Conservation (phyloP, 1,139 yeast species). For the Protomyces gravidus region DNA sequence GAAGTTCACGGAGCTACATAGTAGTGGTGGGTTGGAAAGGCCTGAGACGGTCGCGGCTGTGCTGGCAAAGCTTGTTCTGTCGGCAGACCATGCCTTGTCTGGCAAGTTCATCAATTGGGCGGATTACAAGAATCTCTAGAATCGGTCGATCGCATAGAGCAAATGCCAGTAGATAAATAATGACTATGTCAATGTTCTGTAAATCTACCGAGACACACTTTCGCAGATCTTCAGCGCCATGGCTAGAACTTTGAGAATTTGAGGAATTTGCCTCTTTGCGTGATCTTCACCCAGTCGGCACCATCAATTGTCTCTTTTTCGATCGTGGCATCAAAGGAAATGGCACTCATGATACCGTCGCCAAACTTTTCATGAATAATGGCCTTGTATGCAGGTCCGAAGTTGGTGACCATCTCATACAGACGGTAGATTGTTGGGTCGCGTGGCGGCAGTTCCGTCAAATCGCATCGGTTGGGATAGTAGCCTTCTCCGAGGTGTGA, state of each 20-base stretch:
- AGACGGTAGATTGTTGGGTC: conserved; percentile 35
- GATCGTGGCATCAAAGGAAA: conserved; percentile 34
- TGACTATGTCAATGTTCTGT: too few relatives aligned
- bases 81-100: conserved; percentile 16
- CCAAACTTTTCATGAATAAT: conserved; percentile 35
- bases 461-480: conserved; percentile 20
- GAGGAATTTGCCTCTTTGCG: conserved; percentile 34
- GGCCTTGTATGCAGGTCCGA: conserved; percentile 35
- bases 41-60: conserved; percentile 22
- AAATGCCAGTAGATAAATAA: too few relatives aligned
- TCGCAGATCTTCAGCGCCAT: too few relatives aligned
- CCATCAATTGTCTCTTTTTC: conserved; percentile 34
- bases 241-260: conserved; percentile 34
- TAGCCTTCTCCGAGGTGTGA: conserved; percentile 26
- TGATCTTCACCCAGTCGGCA: conserved; percentile 35
- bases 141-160: too few relatives aligned
- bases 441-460: conserved; percentile 25
- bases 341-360: conserved; percentile 35
- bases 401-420: conserved; percentile 34
- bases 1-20: conserved; percentile 13
- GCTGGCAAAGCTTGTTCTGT: conserved; percentile 8
- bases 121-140: conserved; percentile 3
- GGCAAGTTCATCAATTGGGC: conserved; percentile 25
- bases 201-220: too few relatives aligned
- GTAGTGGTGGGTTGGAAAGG: conserved; percentile 9